Conservation (phyloP, 768 basidiomycete genomes). For the Russula ochroleuca region DNA sequence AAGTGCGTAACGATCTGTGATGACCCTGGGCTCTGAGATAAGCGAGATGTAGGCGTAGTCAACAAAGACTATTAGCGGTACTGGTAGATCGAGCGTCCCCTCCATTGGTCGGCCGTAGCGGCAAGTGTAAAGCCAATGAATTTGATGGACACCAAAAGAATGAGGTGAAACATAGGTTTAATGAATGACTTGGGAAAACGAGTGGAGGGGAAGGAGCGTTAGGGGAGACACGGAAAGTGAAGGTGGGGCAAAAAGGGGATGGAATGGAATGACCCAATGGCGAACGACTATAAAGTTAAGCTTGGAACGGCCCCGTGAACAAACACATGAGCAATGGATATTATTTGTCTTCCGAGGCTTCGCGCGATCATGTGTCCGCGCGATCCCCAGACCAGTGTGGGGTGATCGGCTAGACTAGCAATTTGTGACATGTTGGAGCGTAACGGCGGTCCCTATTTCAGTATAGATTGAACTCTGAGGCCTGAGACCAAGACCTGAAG, state of each 20-base stretch:
- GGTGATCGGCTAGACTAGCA: not conserved
- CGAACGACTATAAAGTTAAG: not conserved
- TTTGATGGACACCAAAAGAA: constrained; percentile 30
- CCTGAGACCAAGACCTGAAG: too few species aligned
- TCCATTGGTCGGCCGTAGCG: constrained; percentile 71
- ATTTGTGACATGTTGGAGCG: not conserved
- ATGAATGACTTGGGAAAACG: not conserved
- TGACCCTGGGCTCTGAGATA: constrained; percentile 41
- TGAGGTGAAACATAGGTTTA: constrained; percentile 1
- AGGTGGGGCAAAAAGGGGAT: not conserved
- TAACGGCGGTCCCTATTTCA: not conserved
- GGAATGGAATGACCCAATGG: not conserved
- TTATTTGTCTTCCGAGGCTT: not conserved
- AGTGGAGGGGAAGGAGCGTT: constrained; percentile 12
- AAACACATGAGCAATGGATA: not conserved
- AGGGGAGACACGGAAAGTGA: not conserved
- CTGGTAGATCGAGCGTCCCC: constrained; percentile 79
- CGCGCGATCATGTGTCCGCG: not conserved
- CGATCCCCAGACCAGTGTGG: not conserved
- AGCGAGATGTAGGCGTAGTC: not conserved
- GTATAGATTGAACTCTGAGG: not conserved
- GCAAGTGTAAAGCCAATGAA: constrained; percentile 40
- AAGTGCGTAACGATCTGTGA: constrained; percentile 75
- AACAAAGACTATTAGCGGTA: constrained; percentile 29
- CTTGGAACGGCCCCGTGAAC: not conserved